phyloP scores from a whole-genome alignment of 2,329 filamentous ascomycete species.

The Biscogniauxia sp. region DNA sequence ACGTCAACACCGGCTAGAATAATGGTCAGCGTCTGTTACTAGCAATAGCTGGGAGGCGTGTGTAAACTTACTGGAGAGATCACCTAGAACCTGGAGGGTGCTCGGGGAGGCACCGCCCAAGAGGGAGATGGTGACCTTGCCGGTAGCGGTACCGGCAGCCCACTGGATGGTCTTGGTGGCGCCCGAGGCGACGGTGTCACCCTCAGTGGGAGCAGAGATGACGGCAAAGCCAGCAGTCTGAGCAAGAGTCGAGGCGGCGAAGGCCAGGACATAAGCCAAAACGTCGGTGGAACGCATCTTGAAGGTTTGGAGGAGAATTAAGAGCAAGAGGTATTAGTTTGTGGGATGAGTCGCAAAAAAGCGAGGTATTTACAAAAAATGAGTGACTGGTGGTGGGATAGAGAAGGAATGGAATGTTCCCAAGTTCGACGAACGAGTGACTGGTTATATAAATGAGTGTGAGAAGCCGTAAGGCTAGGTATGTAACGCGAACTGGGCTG shows the following conservation, averaged over 20 bases:
- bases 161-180: slow-evolving; percentile 50
- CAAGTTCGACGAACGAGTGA: not conserved
- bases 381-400: not conserved
- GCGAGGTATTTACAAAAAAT: not conserved
- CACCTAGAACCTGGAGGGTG: slow-evolving; percentile 40
- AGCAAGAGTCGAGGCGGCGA: slow-evolving; percentile 49
- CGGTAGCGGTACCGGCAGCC: slow-evolving; percentile 41
- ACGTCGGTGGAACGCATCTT: slow-evolving; percentile 56
- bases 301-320: slow-evolving; percentile 23
- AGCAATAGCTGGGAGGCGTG: not conserved
- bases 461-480: not conserved
- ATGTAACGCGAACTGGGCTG: not conserved
- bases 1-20: slow-evolving; percentile 46
- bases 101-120: slow-evolving; percentile 48
- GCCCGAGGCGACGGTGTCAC: slow-evolving; percentile 48
- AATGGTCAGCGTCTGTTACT: slow-evolving; percentile 11
- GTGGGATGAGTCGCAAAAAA: not conserved
- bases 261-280: slow-evolving; percentile 49
- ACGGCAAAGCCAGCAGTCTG: slow-evolving; percentile 57
- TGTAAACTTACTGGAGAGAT: slow-evolving; percentile 50
- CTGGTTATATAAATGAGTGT: not conserved
- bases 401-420: not conserved
- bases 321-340: slow-evolving; percentile 1
- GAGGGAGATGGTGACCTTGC: slow-evolving; percentile 51
- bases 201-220: slow-evolving; percentile 46